phyloP scores from a whole-genome alignment of 2,329 filamentous ascomycete genomes.

The Rhynchosporium secalis region DNA sequence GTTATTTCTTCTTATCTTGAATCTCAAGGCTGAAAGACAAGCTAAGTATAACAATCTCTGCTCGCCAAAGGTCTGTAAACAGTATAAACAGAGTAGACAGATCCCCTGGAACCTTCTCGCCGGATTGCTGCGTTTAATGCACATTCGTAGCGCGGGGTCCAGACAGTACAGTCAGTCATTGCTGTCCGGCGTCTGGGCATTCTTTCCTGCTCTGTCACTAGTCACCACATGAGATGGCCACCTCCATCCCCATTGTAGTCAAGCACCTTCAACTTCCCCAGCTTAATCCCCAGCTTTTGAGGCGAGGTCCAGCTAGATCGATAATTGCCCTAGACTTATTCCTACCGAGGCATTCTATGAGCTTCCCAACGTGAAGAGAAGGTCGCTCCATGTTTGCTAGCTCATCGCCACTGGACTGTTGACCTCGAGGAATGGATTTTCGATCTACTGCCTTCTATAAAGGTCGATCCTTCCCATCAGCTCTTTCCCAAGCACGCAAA shows the following conservation, averaged over 20 bases:
- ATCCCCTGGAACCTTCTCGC: not conserved
- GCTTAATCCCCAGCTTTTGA: conserved; percentile 2
- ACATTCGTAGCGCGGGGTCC: not conserved
- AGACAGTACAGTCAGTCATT: not conserved
- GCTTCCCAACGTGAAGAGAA: not conserved
- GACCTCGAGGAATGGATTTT: not conserved
- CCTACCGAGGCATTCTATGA: conserved; percentile 1
- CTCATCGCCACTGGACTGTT: not conserved
- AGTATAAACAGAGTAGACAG: not conserved
- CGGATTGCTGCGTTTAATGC: not conserved
- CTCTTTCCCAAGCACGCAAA: not conserved
- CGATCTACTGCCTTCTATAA: not conserved
- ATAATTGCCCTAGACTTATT: not conserved
- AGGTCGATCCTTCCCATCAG: not conserved
- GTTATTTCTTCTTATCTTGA: no score
- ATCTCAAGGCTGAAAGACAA: no score
- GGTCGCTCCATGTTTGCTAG: not conserved
- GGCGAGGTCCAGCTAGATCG: not conserved
- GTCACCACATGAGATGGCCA: not conserved
- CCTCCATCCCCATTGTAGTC: not conserved
- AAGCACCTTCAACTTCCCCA: not conserved
- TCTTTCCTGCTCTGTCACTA: not conserved
- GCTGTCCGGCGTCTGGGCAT: not conserved
- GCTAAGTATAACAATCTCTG: no score
- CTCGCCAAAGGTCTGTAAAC: no score